phyloP scores from a whole-genome alignment of 2,329 filamentous ascomycete genomes.

The Ceratocystis cacaofunesta region DNA sequence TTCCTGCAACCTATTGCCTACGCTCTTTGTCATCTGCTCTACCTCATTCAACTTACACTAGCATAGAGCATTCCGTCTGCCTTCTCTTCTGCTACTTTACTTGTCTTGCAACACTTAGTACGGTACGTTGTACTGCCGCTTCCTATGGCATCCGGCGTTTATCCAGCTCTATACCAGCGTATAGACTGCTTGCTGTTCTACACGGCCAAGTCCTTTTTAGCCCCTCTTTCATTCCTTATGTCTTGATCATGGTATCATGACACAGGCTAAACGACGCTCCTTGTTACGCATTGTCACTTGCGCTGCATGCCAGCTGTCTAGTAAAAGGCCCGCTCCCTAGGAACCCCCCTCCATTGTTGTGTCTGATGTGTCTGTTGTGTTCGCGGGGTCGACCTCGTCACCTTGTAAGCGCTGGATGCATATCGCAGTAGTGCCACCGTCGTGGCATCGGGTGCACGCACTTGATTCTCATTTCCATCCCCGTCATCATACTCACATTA shows the following conservation, averaged over 20 bases:
- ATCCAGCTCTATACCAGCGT: neutral
- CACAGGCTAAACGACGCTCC: neutral
- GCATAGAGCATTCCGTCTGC: neutral
- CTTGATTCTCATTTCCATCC: too few relatives aligned
- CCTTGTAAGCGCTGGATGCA: neutral
- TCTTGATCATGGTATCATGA: neutral
- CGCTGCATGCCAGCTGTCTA: neutral
- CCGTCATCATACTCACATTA: neutral
- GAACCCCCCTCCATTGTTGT: neutral
- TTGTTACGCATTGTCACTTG: neutral
- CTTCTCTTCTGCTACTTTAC: neutral
- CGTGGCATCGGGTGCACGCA: neutral
- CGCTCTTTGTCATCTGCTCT: neutral
- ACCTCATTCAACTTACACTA: neutral
- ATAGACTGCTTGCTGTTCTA: neutral
- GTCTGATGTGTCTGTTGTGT: too few relatives aligned
- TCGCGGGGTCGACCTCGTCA: neutral
- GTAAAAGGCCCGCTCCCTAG: neutral
- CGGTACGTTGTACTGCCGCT: neutral
- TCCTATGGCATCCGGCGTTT: neutral
- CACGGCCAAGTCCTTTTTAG: neutral
- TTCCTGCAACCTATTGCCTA: neutral
- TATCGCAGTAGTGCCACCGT: neutral
- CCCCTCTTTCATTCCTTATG: neutral
- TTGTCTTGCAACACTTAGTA: neutral